Conservation (phyloP, 2,329 filamentous ascomycete genomes). For the Ophiognomonia clavigignenti-juglandacearum region DNA sequence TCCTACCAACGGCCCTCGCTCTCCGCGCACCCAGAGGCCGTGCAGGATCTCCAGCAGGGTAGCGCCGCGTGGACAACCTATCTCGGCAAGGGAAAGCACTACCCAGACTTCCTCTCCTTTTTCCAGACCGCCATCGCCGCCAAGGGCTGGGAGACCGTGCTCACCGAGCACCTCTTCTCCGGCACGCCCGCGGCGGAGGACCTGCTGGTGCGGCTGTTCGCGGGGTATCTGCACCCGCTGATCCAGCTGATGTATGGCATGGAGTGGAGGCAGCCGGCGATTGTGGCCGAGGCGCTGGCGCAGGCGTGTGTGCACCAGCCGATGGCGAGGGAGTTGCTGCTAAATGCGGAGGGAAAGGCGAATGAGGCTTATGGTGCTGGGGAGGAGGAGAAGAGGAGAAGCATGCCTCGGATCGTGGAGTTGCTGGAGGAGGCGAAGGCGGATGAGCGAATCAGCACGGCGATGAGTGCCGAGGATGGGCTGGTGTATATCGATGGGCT, state of each 20-base stretch:
- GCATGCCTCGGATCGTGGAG: constrained; percentile 44
- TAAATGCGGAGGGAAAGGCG: constrained; percentile 44
- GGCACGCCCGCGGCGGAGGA: constrained; percentile 61
- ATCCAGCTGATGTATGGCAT: constrained; percentile 84
- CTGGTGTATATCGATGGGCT: constrained; percentile 67
- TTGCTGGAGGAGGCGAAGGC: constrained; percentile 56
- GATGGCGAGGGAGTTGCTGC: constrained; percentile 51
- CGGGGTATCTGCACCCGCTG: constrained; percentile 70
- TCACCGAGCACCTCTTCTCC: constrained; percentile 66
- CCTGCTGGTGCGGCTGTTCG: constrained; percentile 57
- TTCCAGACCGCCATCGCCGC: constrained; percentile 71
- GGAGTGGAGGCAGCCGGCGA: constrained; percentile 75
- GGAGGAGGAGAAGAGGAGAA: constrained; percentile 23
- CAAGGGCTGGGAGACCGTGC: constrained; percentile 48
- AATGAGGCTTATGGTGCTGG: constrained; percentile 21
- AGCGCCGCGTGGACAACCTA: too few species aligned
- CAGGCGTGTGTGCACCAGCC: constrained; percentile 66
- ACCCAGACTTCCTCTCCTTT: constrained; percentile 70
- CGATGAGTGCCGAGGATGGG: constrained; percentile 45
- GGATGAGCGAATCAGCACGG: constrained; percentile 50
- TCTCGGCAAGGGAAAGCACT: constrained; percentile 59
- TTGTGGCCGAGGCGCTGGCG: constrained; percentile 75
- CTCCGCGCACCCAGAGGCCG: constrained; percentile 40
- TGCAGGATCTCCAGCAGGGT: constrained; percentile 52
- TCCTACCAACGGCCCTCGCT: constrained; percentile 58